These are phyloP conservation scores for Phaeosphaeriaceae sp. DNA, from an alignment of 2,329 filamentous ascomycete species.

Conservation along the genomic window DNA sequence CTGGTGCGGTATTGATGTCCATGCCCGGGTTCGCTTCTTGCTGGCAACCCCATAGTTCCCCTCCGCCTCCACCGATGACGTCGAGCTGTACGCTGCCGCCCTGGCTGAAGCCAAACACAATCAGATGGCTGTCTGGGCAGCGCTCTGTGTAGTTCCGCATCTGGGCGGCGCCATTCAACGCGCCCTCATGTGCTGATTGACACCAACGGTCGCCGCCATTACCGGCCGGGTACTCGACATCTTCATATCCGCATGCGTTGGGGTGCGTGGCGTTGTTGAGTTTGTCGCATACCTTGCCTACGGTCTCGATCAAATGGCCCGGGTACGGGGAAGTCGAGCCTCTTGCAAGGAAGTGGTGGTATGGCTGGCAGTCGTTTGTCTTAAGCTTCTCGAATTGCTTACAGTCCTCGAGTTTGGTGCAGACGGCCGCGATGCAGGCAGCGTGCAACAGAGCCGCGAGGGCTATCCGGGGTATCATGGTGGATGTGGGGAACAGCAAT, in stretches of 20 bases:
- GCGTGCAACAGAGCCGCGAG: constrained; percentile 26
- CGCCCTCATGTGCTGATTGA: constrained; percentile 34
- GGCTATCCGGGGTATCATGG: constrained; percentile 28
- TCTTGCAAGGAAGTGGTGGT: not conserved
- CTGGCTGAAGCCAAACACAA: constrained; percentile 37
- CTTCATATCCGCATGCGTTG: constrained; percentile 34
- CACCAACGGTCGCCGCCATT: constrained; percentile 35
- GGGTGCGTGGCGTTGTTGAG: constrained; percentile 31
- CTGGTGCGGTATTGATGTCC: constrained; percentile 26
- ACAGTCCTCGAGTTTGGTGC: constrained; percentile 37
- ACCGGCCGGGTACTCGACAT: constrained; percentile 33
- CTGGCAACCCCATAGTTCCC: constrained; percentile 31
- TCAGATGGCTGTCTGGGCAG: constrained; percentile 35
- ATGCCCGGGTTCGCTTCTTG: constrained; percentile 30
- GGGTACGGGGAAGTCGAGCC: constrained; percentile 37
- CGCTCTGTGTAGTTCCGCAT: constrained; percentile 36
- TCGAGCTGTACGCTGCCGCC: constrained; percentile 34
- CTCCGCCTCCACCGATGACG: constrained; percentile 34
- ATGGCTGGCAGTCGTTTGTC: not conserved
- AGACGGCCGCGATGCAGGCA: constrained; percentile 25
- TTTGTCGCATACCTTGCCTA: constrained; percentile 32
- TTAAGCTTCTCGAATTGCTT: constrained; percentile 14
- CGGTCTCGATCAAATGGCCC: constrained; percentile 34
- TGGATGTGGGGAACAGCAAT: not conserved
- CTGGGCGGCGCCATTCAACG: constrained; percentile 31